These are phyloP conservation scores for Lavandula angustifolia DNA, from an alignment of 257 asterid genomes.

Conservation along the genomic window DNA sequence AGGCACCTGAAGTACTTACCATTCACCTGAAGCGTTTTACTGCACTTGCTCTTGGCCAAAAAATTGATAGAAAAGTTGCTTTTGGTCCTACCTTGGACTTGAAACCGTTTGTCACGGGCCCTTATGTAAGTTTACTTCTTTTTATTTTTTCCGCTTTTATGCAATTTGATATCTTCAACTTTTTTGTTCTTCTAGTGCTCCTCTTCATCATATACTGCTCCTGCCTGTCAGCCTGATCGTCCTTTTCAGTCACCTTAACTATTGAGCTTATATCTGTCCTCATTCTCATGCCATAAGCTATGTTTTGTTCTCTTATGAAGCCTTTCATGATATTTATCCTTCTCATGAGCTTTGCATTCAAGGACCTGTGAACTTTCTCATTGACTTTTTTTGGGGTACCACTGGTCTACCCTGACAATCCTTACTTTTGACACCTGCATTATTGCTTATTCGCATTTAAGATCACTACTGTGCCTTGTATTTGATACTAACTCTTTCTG, in stretches of 20 bases:
- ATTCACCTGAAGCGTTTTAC: conserved; percentile 91
- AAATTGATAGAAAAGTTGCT: conserved; percentile 63
- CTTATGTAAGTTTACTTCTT: conserved; percentile 65
- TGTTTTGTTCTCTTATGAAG: not conserved
- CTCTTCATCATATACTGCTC: not conserved
- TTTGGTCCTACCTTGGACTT: conserved; percentile 78
- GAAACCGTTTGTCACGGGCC: conserved; percentile 79
- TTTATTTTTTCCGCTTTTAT: not conserved
- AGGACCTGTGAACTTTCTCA: not conserved
- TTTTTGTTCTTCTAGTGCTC: not conserved
- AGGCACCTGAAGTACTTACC: conserved; percentile 89
- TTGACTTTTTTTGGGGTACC: not conserved
- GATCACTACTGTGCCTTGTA: conserved; percentile 1
- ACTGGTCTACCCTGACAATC: conserved; percentile 10
- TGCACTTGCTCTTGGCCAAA: conserved; percentile 61
- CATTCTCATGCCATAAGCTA: not conserved
- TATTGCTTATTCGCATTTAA: conserved; percentile 11
- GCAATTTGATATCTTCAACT: conserved; percentile 3
- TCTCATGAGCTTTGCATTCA: not conserved
- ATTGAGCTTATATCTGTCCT: not conserved
- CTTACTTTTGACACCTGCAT: conserved; percentile 16
- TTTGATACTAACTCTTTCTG: not conserved
- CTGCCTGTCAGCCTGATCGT: not conserved
- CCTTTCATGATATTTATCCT: conserved; percentile 10
- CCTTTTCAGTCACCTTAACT: not conserved